These are phyloP conservation scores for Tolypocladium sp. DNA, from an alignment of 2,329 filamentous ascomycete species.

Conservation along the genomic window DNA sequence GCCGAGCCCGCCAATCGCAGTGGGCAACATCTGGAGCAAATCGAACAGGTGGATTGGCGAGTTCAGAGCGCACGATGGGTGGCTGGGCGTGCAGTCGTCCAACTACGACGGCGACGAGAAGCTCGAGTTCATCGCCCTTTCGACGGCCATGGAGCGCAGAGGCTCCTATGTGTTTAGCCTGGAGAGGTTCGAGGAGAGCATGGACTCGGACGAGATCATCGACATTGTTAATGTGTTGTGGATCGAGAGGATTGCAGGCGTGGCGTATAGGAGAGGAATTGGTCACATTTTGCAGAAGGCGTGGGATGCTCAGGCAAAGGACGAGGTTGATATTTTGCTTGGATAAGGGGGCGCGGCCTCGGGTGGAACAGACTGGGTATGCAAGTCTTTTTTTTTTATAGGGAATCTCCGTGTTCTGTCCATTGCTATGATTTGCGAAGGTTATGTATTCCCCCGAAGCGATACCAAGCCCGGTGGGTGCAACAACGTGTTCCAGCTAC, in stretches of 20 bases:
- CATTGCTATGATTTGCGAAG: not conserved
- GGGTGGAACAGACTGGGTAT: not conserved
- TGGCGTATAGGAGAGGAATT: constrained; percentile 30
- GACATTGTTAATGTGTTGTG: constrained; percentile 38
- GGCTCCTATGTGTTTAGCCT: constrained; percentile 29
- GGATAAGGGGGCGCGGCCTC: constrained; percentile 16
- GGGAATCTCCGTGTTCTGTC: no score
- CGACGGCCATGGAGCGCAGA: constrained; percentile 29
- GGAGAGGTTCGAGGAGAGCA: constrained; percentile 29
- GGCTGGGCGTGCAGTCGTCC: constrained; percentile 35
- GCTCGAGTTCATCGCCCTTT: constrained; percentile 34
- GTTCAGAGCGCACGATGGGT: constrained; percentile 34
- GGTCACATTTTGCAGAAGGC: constrained; percentile 30
- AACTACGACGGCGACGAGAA: constrained; percentile 35
- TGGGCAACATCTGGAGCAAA: constrained; percentile 31
- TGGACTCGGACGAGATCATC: constrained; percentile 30
- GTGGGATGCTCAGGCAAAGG: constrained; percentile 29
- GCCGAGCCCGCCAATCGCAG: constrained; percentile 28
- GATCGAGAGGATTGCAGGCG: constrained; percentile 34
- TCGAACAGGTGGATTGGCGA: constrained; percentile 29
- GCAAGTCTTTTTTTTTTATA: not conserved
- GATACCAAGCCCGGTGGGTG: no score
- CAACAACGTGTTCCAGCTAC: no score
- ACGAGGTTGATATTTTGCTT: constrained; percentile 31
- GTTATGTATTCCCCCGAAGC: no score